Percentiles rank a stretch among this genome's conserved stretches.
phyloP scores from a whole-genome alignment of 2,329 filamentous ascomycete species.

The Nemania sp. region DNA sequence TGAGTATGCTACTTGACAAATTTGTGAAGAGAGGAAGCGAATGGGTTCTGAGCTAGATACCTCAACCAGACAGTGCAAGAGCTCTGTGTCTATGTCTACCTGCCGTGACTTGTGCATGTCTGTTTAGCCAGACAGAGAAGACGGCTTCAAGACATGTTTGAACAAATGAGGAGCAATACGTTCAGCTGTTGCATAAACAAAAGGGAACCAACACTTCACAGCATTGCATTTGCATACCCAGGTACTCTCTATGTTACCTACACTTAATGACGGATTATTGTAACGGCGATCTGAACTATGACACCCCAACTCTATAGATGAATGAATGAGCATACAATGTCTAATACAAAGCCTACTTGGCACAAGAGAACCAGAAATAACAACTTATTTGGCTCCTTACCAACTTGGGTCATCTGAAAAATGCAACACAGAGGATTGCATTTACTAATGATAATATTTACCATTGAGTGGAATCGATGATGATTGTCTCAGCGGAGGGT shows the following conservation, averaged over 20 bases:
- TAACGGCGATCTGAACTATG: constrained; percentile 21
- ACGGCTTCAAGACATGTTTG: constrained; percentile 1
- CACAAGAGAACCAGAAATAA: neutral
- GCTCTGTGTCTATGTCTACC: neutral
- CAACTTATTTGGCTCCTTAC: neutral
- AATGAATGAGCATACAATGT: constrained; percentile 12
- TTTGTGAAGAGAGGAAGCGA: constrained; percentile 96
- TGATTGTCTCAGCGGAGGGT: neutral
- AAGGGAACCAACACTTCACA: neutral
- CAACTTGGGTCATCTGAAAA: neutral
- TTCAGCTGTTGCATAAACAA: constrained; percentile 19
- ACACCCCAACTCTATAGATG: constrained; percentile 13
- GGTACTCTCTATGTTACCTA: constrained; percentile 8
- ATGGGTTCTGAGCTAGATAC: constrained; percentile 66
- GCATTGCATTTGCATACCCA: too few species aligned
- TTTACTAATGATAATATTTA: constrained; percentile 17
- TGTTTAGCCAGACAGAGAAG: constrained; percentile 7
- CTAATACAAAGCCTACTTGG: neutral
- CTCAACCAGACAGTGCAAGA: neutral
- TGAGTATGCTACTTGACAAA: constrained; percentile 87
- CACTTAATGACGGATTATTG: constrained; percentile 12
- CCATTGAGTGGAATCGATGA: constrained; percentile 2
- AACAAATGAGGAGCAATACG: constrained; percentile 5
- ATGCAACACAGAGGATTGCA: constrained; percentile 19
- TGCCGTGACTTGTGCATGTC: neutral